Conservation (phyloP, 192 early-diverging fungal genomes). For the Linnemannia exigua region DNA sequence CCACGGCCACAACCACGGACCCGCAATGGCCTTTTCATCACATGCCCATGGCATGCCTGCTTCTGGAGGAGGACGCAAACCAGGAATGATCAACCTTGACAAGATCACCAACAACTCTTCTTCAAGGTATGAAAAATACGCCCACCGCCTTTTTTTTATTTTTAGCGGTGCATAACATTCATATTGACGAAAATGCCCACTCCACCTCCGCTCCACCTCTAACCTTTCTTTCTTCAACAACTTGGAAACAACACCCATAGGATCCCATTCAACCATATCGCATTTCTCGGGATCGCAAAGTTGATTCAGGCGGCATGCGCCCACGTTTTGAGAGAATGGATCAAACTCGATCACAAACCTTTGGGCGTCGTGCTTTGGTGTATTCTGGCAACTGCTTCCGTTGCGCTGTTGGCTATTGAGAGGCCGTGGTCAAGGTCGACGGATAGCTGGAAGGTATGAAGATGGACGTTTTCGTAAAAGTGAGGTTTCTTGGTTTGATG, state of each 20-base stretch:
- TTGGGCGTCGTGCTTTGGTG: constrained; percentile 28
- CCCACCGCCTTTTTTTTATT: neutral
- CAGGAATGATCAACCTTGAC: constrained; percentile 56
- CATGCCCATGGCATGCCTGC: constrained; percentile 14
- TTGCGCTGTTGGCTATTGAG: constrained; percentile 32
- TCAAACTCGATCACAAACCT: constrained; percentile 37
- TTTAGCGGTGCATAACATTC: neutral
- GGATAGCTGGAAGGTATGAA: constrained; percentile 42
- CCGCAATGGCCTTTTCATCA: constrained; percentile 16
- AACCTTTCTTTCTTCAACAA: neutral
- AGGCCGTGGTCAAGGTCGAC: constrained; percentile 34
- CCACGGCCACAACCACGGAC: constrained; percentile 18
- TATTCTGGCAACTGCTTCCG: constrained; percentile 26
- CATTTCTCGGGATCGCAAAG: constrained; percentile 53
- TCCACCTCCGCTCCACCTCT: neutral
- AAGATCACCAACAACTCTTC: constrained; percentile 50
- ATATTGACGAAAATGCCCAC: neutral
- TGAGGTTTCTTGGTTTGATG: too few relatives aligned
- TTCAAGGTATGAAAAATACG: constrained; percentile 38
- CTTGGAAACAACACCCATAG: constrained; percentile 10
- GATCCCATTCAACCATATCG: constrained; percentile 57
- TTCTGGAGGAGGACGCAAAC: constrained; percentile 24
- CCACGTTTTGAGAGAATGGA: constrained; percentile 52
- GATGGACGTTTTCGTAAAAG: neutral
- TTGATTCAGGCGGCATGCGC: constrained; percentile 42